Base-by-base conservation (phyloP, 805 yeast species). In the Scheffersomyces amazonensis region DNA sequence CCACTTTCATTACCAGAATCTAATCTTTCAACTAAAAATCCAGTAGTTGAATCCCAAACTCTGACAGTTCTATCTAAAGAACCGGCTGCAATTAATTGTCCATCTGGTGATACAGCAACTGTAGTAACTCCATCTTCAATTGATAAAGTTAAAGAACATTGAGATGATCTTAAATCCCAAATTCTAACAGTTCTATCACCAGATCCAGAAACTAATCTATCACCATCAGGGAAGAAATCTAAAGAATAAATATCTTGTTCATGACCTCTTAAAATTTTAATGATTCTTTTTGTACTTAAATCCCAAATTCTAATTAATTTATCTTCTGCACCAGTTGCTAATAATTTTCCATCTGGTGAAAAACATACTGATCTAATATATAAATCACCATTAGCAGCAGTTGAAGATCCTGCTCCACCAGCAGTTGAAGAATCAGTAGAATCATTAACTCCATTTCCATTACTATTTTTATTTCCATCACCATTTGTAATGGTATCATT, bases 91-190 rank as follows among this genome's bases (percentile, higher is more conserved):
- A 93, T 88, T 52, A 81, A 78, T 51, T 83, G 80, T 28, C 97
- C 96, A 62, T 91, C 95, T 35, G 97, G 97, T 7, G 96, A 87
- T 30, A 91, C 91, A 16, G 97, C 96, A 32, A 91, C 97, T 0
- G 99, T 91, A 39, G 99, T 91, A 37, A 91, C 98, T 51, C 99
- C 99, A 61, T 91, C 98, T 65, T 91, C 97, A 53, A 91, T 90
- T 13, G 89, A 79, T 48, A 91, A 73, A 33, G 96, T 89, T 55
- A 89, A 73, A 16, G 89, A 81, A 61, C 96, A 87, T 66, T 87
- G 89, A 17, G 96, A 93, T 28, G 88, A 77, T 51, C 86, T 80
- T 58, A 90, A 76, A 63, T 91, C 96, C 99, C 99, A 91, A 56
- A 93, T 84, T 60, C 96, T 78, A 24, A 91, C 97, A 13, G 96